Evolutionary conservation across 805 yeast species (phyloP).

Genomic region (Candida morakotiae): DNA sequence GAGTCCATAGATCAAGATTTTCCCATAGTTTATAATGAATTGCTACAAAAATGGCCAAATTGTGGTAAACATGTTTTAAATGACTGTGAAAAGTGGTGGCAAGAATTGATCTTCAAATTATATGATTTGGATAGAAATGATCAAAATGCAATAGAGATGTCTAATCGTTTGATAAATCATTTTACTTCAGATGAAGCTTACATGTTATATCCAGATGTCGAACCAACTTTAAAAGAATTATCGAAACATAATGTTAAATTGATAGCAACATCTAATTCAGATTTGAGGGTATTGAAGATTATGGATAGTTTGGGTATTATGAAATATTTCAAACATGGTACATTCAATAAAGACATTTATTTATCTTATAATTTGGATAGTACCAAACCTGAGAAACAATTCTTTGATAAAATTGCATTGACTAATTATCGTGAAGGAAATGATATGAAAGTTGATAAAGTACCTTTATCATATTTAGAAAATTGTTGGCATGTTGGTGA

Average conservation of each 20-base stretch:
- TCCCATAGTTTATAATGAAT: conserved; percentile 27
- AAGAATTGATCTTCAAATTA: conserved; percentile 38
- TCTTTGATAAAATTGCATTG: conserved; percentile 35
- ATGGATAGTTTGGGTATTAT: conserved; percentile 44
- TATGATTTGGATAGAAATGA: conserved; percentile 31
- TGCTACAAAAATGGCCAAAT: conserved; percentile 48
- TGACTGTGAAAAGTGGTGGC: conserved; percentile 54
- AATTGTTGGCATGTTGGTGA: conserved; percentile 68
- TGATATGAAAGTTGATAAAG: conserved; percentile 8
- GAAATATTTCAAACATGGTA: conserved; percentile 18
- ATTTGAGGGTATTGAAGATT: conserved; percentile 45
- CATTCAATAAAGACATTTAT: conserved; percentile 30
- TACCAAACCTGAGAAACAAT: conserved; percentile 47
- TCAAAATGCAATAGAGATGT: conserved; percentile 30
- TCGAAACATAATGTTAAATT: conserved; percentile 28
- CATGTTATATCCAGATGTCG: conserved; percentile 49
- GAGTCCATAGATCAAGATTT: conserved; percentile 22
- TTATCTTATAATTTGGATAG: conserved; percentile 55
- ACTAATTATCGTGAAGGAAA: not conserved
- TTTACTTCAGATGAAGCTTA: conserved; percentile 54
- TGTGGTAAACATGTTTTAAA: conserved; percentile 48
- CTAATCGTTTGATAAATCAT: conserved; percentile 40
- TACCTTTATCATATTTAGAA: conserved; percentile 11
- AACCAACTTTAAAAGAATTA: conserved; percentile 37
- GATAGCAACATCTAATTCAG: conserved; percentile 59